phyloP scores from a whole-genome alignment of 2,329 filamentous ascomycete species.

The Fusarium sp. region DNA sequence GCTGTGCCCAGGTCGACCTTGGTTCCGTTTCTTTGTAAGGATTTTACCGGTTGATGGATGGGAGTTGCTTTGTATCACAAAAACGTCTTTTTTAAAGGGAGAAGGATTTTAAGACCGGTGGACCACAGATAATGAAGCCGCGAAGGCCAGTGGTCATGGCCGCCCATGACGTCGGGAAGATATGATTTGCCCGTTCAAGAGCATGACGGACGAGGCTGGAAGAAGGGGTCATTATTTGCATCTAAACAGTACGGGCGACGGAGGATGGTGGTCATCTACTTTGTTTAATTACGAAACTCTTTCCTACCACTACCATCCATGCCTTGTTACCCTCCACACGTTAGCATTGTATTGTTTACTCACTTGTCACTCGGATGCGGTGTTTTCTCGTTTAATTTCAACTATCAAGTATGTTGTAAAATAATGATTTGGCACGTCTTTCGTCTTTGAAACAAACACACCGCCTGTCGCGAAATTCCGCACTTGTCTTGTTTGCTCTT shows the following conservation, averaged over 20 bases:
- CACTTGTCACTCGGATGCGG: constrained; percentile 5
- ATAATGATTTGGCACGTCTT: constrained; percentile 3
- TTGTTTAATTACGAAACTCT: constrained; percentile 64
- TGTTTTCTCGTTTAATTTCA: constrained; percentile 24
- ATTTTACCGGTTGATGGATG: constrained; percentile 47
- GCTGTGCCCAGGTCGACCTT: constrained; percentile 46
- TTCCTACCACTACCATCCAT: constrained; percentile 36
- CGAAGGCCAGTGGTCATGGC: constrained; percentile 36
- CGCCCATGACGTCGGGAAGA: constrained; percentile 27
- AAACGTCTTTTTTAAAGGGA: constrained; percentile 44
- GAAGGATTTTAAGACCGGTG: constrained; percentile 42
- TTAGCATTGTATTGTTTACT: constrained; percentile 30
- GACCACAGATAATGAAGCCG: constrained; percentile 37
- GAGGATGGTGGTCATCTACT: constrained; percentile 60
- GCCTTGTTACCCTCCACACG: constrained; percentile 13
- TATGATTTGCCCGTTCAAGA: constrained; percentile 33
- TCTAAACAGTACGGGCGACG: constrained; percentile 49
- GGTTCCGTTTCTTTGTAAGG: constrained; percentile 48
- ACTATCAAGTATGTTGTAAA: constrained; percentile 7
- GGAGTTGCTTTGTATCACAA: constrained; percentile 51
- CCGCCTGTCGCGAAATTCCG: not conserved
- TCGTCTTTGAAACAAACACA: not conserved
- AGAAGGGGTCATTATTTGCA: constrained; percentile 46
- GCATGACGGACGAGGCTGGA: constrained; percentile 35
- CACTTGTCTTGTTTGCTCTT: constrained; percentile 9